Evolutionary conservation across 768 basidiomycete genomes (phyloP).

Genomic region (Boletus subparvulus): DNA sequence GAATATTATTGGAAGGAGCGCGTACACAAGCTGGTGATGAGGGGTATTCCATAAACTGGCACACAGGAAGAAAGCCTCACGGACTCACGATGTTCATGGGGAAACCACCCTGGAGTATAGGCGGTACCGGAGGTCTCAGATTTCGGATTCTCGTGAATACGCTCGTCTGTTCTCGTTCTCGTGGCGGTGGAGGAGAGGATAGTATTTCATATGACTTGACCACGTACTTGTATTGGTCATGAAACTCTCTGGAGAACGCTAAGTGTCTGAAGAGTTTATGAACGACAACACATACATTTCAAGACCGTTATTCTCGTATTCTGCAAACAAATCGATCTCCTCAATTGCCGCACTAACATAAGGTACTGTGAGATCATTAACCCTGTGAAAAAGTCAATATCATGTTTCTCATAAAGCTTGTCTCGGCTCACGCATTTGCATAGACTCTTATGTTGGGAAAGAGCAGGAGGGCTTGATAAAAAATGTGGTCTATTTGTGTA

Average conservation of each 20-base stretch:
- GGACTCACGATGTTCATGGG: constrained; percentile 68
- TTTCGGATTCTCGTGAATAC: constrained; percentile 48
- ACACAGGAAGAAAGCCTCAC: background rate
- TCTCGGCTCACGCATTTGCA: constrained; percentile 65
- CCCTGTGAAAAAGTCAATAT: constrained; percentile 34
- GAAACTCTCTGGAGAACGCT: constrained; percentile 44
- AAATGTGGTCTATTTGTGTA: constrained; percentile 56
- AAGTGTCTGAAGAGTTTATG: constrained; percentile 1
- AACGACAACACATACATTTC: constrained; percentile 48
- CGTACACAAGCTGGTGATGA: constrained; percentile 47
- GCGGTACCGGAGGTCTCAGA: constrained; percentile 51
- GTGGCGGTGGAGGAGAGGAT: constrained; percentile 41
- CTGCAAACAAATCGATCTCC: constrained; percentile 60
- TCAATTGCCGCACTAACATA: constrained; percentile 79
- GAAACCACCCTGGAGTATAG: constrained; percentile 56
- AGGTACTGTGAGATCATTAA: constrained; percentile 80
- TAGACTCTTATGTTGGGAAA: constrained; percentile 76
- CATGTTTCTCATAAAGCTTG: background rate
- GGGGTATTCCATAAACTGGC: constrained; percentile 1
- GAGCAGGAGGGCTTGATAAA: constrained; percentile 65
- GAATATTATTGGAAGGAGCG: constrained; percentile 61
- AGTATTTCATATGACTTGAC: constrained; percentile 54
- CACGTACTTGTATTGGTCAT: constrained; percentile 56
- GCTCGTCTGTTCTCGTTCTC: constrained; percentile 37
- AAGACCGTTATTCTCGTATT: constrained; percentile 55